Base-by-base conservation (phyloP, 441 rosid species). In the Jatropha multifida region DNA sequence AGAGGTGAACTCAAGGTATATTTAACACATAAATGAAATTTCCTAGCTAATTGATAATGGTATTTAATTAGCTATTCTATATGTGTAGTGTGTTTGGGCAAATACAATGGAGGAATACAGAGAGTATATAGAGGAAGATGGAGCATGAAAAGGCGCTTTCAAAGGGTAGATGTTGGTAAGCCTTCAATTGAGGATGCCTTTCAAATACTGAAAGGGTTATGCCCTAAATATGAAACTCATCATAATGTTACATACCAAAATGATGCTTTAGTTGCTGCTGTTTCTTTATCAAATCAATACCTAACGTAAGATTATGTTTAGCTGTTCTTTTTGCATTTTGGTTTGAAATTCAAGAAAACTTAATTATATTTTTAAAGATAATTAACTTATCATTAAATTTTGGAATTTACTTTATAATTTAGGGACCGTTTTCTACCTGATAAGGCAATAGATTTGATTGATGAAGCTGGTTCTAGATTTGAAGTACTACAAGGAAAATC, bases 391-490 rank as follows among this genome's bases (percentile, higher is more conserved):
- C 5, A 4, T 42, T 7, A 42, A 4, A 42, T 42, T 42, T 7
- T 42, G 7, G 7, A 7, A 1, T 42, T 42, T 4, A 42, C 4
- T 4, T 42, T 13, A 7, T 61, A 9, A 20, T 40, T 5, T 20
- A 58, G 65, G 23, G 66, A 58, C 3, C 40, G 14, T 0, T 71
- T 71, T 27, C 66, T 58, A 7, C 66, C 42, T 0, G 65, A 71
- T 2, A 71, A 59, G 56, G 74, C 66, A 26, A 71, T 71, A 2
- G 74, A 71, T 44, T 26, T 71, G 55, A 59, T 71, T 11, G 74
- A 71, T 59, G 74, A 71, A 71, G 74, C 65, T 4, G 74, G 54
- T 11, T 48, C 74, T 10, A 71, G 74, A 44, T 2, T 71, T 42
- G 66, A 59, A 10, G 8, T 71, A 2, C 32, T 4, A 8, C 42